Evolutionary conservation across 345 rosid genomes (phyloP).

Genomic region (Litchi chinensis): DNA sequence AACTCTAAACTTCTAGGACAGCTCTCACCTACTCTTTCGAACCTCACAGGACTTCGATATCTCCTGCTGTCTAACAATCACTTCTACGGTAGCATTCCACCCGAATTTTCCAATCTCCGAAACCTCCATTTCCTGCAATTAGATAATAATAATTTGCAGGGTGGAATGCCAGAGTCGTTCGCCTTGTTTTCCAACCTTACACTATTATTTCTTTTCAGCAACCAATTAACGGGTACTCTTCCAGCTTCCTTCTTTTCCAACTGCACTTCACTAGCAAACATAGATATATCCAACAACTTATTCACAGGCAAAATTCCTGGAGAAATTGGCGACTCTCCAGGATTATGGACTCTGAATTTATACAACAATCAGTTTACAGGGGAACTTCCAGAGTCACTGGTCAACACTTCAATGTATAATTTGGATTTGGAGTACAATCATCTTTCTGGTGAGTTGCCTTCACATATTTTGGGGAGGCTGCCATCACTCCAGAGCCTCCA

Average conservation of each 20-base stretch:
- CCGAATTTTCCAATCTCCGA: slow-evolving; percentile 39
- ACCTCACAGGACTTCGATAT: slow-evolving; percentile 45
- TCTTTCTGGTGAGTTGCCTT: slow-evolving; percentile 50
- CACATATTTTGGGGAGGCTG: slow-evolving; percentile 36
- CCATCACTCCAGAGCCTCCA: slow-evolving; percentile 29
- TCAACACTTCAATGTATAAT: slow-evolving; percentile 36
- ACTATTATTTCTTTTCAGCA: slow-evolving; percentile 17
- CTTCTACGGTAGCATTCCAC: slow-evolving; percentile 46
- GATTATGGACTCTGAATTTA: slow-evolving; percentile 34
- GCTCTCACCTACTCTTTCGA: slow-evolving; percentile 46
- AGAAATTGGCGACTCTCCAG: slow-evolving; percentile 49
- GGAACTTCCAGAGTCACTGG: slow-evolving; percentile 40
- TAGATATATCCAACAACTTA: slow-evolving; percentile 48
- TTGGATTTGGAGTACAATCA: slow-evolving; percentile 44
- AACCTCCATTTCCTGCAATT: slow-evolving; percentile 33
- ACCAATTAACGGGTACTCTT: slow-evolving; percentile 39
- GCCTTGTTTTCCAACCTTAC: slow-evolving; percentile 36
- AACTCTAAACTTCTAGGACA: slow-evolving; percentile 28
- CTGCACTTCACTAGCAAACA: slow-evolving; percentile 39
- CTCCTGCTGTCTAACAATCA: slow-evolving; percentile 37
- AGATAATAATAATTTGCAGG: slow-evolving; percentile 34
- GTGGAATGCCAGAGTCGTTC: slow-evolving; percentile 42
- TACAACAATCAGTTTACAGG: slow-evolving; percentile 50
- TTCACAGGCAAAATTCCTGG: slow-evolving; percentile 47
- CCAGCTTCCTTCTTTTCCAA: slow-evolving; percentile 49